Base-by-base conservation (phyloP, 2,329 filamentous ascomycete genomes). In the Diaporthe helianthi region DNA sequence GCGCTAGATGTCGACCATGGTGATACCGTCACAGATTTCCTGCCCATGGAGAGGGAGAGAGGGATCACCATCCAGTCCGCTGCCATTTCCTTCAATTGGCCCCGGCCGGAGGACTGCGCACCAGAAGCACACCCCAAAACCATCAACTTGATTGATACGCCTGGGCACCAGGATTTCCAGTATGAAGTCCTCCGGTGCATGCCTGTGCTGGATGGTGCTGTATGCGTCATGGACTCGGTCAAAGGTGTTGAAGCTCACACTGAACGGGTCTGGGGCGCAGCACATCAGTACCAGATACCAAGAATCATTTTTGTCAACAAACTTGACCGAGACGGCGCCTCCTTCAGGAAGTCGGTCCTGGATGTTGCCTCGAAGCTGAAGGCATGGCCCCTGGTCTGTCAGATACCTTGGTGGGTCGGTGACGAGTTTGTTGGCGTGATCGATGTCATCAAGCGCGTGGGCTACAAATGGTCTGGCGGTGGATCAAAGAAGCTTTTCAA, bases 21-120 rank as follows among this genome's bases (percentile, higher is more conserved):
- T 46, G 97, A 97, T 73, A 98, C 96, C 4, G 94, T 98, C 9
- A 99, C 96, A 3, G 96, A 99, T 80, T 99, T 98, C 74, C 87
- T 99, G 8, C 95, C 96, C 8, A 90, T 97, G 72, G 96, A 99
- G 79, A 87, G 95, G 76, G 91, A 94, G 73, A 87, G 96, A 73
- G 96, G 96, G 36, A 98, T 99, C 77, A 99, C 96, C 4, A 98
- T 99, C 71, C 96, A 98, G 78, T 98, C 95, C 2, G 96, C 96
- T 13, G 95, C 96, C 55, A 97, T 98, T 73, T 97, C 94, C 1
- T 97, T 98, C 79, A 86, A 92, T 72, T 99, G 96, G 96, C 96
- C 96, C 7, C 78, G 82, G 15, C 74, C 74, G 47, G 78, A 82
- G 41, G 76, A 82, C 67, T 79, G 79, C 31, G 77, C 75, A n/a